These are phyloP conservation scores for Rasamsonia emersonii DNA, from an alignment of 2,329 filamentous ascomycete genomes.

Conservation along the genomic window DNA sequence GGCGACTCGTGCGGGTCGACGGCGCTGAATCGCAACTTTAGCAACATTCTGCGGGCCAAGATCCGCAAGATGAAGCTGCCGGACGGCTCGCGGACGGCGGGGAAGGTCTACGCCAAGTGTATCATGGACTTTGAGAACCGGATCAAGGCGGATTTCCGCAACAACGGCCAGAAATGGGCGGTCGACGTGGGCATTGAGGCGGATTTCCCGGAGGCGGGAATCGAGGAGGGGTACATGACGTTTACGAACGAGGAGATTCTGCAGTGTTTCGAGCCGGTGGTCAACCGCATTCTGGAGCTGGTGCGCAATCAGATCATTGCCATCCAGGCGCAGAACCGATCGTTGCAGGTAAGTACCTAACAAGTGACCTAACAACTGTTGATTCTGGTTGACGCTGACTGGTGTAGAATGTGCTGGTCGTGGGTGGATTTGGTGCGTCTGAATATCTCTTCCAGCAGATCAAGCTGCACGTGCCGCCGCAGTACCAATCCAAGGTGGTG, in stretches of 20 bases:
- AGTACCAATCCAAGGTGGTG: slow-evolving; percentile 97
- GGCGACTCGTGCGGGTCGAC: slow-evolving; percentile 98
- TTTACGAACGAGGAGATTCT: slow-evolving; percentile 99
- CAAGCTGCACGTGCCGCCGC: slow-evolving; percentile 93
- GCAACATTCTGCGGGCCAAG: slow-evolving; percentile 93
- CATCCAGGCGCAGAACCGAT: slow-evolving; percentile 92
- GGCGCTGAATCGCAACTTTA: slow-evolving; percentile 94
- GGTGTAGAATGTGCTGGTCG: slow-evolving; percentile 85
- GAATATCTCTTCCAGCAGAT: slow-evolving; percentile 99
- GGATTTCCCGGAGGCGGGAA: slow-evolving; percentile 93
- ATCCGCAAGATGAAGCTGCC: slow-evolving; percentile 99
- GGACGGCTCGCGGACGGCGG: slow-evolving; percentile 93
- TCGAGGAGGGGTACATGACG: slow-evolving; percentile 99
- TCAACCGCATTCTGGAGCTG: slow-evolving; percentile 91
- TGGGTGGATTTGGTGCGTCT: slow-evolving; percentile 95
- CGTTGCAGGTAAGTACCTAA: slow-evolving; percentile 58
- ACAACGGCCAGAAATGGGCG: slow-evolving; percentile 98
- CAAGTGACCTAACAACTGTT: background rate
- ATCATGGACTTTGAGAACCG: slow-evolving; percentile 99
- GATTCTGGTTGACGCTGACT: no score
- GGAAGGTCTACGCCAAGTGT: slow-evolving; percentile 96
- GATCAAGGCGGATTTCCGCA: slow-evolving; percentile 98
- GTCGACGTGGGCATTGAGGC: slow-evolving; percentile 98
- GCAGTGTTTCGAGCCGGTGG: slow-evolving; percentile 97
- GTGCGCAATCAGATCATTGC: slow-evolving; percentile 98